A percentile compares a stretch with the other conserved stretches of the same genome.
Conservation (phyloP, 768 basidiomycete species). For the Tulasnella sp. region DNA sequence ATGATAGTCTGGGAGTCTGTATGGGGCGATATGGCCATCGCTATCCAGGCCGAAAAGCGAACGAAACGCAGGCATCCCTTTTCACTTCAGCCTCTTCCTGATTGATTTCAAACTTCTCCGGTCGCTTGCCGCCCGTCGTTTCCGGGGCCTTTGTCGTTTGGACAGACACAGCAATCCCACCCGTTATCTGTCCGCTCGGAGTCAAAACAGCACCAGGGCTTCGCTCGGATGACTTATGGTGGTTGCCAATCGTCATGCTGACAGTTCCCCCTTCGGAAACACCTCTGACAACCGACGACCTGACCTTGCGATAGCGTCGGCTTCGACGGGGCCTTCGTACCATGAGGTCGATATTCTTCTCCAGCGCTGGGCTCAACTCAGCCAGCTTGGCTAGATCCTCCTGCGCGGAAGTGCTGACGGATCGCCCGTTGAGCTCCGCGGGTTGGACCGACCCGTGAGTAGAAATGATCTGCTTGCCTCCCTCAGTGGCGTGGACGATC, state of each 20-base stretch:
- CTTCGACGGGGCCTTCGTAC: slow-evolving; percentile 96
- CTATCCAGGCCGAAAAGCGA: too few relatives aligned
- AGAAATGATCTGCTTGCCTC: slow-evolving; percentile 60
- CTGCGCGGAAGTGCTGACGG: slow-evolving; percentile 58
- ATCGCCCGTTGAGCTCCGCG: slow-evolving; percentile 6
- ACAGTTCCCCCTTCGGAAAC: slow-evolving; percentile 11
- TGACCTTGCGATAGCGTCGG: slow-evolving; percentile 85
- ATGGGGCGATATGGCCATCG: background rate
- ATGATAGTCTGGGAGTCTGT: background rate
- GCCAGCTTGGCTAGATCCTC: slow-evolving; percentile 83
- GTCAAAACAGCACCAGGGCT: background rate
- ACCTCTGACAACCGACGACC: slow-evolving; percentile 39
- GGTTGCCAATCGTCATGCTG: background rate
- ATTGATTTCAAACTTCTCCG: slow-evolving; percentile 56
- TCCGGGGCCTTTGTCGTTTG: background rate
- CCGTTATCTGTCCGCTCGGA: background rate
- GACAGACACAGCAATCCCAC: background rate
- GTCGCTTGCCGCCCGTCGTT: slow-evolving; percentile 45
- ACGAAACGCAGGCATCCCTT: too few relatives aligned
- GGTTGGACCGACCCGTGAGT: background rate
- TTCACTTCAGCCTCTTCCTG: too few relatives aligned
- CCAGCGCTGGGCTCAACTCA: slow-evolving; percentile 82
- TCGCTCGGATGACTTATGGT: background rate
- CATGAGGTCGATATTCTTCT: slow-evolving; percentile 94
- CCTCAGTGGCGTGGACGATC: slow-evolving; percentile 82